Base-by-base conservation (phyloP, 805 yeast genomes). In the Yamadazyma kitorensis region DNA sequence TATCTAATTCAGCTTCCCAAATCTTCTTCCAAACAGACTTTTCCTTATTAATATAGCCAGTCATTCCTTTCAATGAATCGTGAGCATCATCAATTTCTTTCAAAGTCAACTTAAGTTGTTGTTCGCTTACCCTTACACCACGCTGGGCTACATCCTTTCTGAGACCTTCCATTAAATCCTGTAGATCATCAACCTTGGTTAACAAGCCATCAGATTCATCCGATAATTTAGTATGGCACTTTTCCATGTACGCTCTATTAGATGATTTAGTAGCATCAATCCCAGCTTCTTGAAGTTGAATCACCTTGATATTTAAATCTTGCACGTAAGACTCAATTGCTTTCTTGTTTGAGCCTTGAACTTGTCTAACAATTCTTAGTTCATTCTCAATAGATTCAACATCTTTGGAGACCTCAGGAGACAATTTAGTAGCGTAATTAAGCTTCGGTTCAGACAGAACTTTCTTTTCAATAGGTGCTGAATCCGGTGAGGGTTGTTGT, bases 141-240 rank as follows among this genome's bases (percentile, higher is more conserved):
- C 97, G 74, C 40, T 80, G 82, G 0, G 96, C 95, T 10, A 93
- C 96, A 59, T 89, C 98, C 47, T 86, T 80, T 36, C 96, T 70
- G 35, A 91, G 64, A 0, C 86, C 86, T 52, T 93, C 99, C 54
- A 93, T 85, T 7, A 85, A 59, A 58, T 93, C 99, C 52, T 89
- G 96, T 13, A 93, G 64, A 45, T 87, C 96, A 55, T 93, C 98
- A 4, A 91, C 91, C 43, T 72, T 76, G 0, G 91, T 80, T 21
- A 93, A 68, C 7, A 93, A 59, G 0, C 54, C 50, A 53, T 87
- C 96, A 6, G 94, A 81, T 11, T 85, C 89, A 28, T 74, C 77
- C 6, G 94, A 84, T 16, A 93, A 68, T 47, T 77, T 79, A 4
- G 64, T 53, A 51, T 86, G 87, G 34, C 95, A 84, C 12, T 72